A percentile compares a stretch with the other conserved stretches of the same genome.
phyloP scores from a whole-genome alignment of 371 early-diverging fungal species.

The Capillidium rhysosporum region DNA sequence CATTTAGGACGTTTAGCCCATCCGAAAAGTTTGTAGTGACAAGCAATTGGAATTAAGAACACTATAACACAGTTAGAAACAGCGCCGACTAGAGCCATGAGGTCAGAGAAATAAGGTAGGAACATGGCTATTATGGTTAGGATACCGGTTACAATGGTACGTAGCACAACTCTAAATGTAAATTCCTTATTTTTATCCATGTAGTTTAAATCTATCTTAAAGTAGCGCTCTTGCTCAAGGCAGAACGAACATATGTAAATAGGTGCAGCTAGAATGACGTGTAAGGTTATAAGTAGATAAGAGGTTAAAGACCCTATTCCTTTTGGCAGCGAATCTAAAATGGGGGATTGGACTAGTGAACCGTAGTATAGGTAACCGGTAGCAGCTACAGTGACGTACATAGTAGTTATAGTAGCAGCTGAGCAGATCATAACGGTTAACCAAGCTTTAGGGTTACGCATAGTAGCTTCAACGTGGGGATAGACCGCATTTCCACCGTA shows the following conservation, averaged over 20 bases:
- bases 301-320: slow-evolving; percentile 41
- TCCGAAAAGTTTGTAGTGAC: slow-evolving; percentile 54
- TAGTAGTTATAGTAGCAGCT: slow-evolving; percentile 38
- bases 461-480: slow-evolving; percentile 55
- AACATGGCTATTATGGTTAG: slow-evolving; percentile 33
- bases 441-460: slow-evolving; percentile 56
- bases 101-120: slow-evolving; percentile 56
- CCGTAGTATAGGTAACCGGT: slow-evolving; percentile 72
- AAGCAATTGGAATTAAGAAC: slow-evolving; percentile 66
- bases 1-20: slow-evolving; percentile 4
- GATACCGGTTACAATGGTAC: slow-evolving; percentile 27
- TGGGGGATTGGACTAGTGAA: slow-evolving; percentile 33
- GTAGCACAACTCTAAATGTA: slow-evolving; percentile 28
- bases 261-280: slow-evolving; percentile 68
- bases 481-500: slow-evolving; percentile 65
- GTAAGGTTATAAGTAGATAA: slow-evolving; percentile 45
- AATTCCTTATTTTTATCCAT: slow-evolving; percentile 16
- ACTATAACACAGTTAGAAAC: slow-evolving; percentile 51
- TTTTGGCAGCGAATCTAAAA: slow-evolving; percentile 43
- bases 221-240: slow-evolving; percentile 40
- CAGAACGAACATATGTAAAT: slow-evolving; percentile 60
- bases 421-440: slow-evolving; percentile 39
- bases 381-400: slow-evolving; percentile 54
- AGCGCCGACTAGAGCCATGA: slow-evolving; percentile 68
- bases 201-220: slow-evolving; percentile 12